These are phyloP conservation scores for Chalciporus chontae DNA, from an alignment of 768 basidiomycete genomes.

Conservation along the genomic window DNA sequence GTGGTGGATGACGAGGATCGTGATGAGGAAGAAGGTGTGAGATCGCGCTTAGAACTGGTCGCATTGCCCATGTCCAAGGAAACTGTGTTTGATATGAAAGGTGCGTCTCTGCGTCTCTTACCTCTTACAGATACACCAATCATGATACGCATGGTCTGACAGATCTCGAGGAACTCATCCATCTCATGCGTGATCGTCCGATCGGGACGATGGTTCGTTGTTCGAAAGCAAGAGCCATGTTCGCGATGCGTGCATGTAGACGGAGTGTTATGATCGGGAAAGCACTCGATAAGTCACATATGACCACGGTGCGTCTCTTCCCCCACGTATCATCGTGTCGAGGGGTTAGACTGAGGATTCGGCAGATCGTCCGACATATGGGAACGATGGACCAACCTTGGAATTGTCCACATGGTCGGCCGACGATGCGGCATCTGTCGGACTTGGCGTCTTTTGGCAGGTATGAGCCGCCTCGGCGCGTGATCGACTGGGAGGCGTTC, in stretches of 20 bases:
- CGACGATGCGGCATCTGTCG: conserved; percentile 75
- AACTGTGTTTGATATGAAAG: conserved; percentile 86
- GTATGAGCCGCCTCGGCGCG: conserved; percentile 9
- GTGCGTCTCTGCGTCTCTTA: conserved; percentile 35
- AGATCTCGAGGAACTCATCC: conserved; percentile 93
- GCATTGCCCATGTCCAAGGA: conserved; percentile 92
- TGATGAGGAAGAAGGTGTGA: neutral
- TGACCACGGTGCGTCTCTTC: conserved; percentile 57
- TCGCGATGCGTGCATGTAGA: conserved; percentile 92
- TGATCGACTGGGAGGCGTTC: conserved; percentile 37
- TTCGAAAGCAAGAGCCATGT: conserved; percentile 92
- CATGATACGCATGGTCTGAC: conserved; percentile 1
- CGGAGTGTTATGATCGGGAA: conserved; percentile 97
- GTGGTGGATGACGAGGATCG: conserved; percentile 6
- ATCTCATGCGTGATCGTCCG: conserved; percentile 76
- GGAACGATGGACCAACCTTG: conserved; percentile 82
- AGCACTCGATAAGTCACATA: conserved; percentile 71
- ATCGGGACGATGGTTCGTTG: conserved; percentile 84
- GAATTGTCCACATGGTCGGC: conserved; percentile 86
- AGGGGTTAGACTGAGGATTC: neutral
- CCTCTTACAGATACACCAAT: neutral
- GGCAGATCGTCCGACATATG: conserved; percentile 77
- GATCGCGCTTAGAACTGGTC: conserved; percentile 53
- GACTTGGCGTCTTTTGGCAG: conserved; percentile 41
- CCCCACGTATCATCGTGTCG: too few species aligned